Conservation (phyloP, 495 filamentous ascomycete genomes). For the Xanthoparmelia taractica region DNA sequence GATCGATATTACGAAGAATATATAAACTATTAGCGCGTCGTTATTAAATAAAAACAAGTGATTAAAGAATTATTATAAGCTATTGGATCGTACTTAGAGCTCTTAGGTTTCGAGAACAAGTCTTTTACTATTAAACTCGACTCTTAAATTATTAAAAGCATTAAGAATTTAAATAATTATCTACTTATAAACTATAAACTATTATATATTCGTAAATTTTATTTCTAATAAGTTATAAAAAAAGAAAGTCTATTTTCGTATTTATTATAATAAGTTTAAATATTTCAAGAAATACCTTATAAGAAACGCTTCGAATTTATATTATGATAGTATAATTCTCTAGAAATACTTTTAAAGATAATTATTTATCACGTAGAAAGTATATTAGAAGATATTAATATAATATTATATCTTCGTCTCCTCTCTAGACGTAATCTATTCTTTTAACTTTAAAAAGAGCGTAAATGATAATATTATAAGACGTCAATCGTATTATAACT, state of each 20-base stretch:
- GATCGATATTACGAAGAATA: too few relatives aligned
- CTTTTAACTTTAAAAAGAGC: neutral
- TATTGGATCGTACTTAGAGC: neutral
- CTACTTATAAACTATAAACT: neutral
- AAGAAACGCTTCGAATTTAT: neutral
- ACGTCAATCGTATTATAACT: neutral
- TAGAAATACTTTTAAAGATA: neutral
- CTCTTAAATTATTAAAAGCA: neutral
- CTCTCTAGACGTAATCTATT: neutral
- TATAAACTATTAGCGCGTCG: neutral
- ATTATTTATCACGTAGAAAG: neutral
- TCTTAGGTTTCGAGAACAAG: neutral
- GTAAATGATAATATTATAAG: neutral
- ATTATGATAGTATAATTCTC: neutral
- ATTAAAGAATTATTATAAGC: neutral
- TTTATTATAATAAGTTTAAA: neutral
- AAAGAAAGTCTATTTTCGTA: neutral
- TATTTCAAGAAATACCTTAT: neutral
- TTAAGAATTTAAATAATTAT: neutral
- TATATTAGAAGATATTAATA: neutral
- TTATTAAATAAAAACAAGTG: neutral
- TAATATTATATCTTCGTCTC: neutral
- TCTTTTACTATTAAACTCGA: neutral
- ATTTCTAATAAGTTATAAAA: neutral
- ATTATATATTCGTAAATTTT: neutral